phyloP scores from a whole-genome alignment of 2,329 filamentous ascomycete genomes.

The Cladophialophora psammophila region DNA sequence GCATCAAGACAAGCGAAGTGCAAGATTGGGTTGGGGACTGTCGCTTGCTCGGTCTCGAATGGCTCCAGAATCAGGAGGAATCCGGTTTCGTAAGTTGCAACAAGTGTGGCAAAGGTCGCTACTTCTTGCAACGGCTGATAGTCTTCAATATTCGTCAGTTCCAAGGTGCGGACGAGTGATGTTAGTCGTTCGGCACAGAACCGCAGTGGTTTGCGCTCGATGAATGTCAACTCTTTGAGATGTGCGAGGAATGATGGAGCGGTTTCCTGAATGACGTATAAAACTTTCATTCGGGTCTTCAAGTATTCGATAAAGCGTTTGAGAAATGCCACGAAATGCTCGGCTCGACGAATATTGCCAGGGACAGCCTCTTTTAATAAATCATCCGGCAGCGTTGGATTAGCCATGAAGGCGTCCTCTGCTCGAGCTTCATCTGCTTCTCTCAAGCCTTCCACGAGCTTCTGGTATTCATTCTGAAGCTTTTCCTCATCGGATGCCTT shows the following conservation, averaged over 20 bases:
- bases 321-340: conserved; percentile 93
- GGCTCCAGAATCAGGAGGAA: conserved; percentile 97
- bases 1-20: conserved; percentile 97
- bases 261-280: conserved; percentile 96
- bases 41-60: conserved; percentile 92
- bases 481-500: conserved; percentile 94
- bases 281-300: conserved; percentile 97
- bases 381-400: conserved; percentile 91
- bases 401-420: conserved; percentile 97
- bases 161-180: conserved; percentile 90
- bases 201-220: conserved; percentile 89
- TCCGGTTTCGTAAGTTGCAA: conserved; percentile 95
- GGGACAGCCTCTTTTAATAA: conserved; percentile 94
- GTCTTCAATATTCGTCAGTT: conserved; percentile 97
- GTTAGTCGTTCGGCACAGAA: conserved; percentile 96
- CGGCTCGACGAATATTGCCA: conserved; percentile 92
- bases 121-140: conserved; percentile 97
- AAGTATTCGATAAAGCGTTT: conserved; percentile 98
- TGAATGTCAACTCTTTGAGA: conserved; percentile 94
- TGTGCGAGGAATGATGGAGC: conserved; percentile 92
- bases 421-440: conserved; percentile 88
- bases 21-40: conserved; percentile 94
- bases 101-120: conserved; percentile 93
- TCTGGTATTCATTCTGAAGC: conserved; percentile 92
- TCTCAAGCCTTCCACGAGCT: conserved; percentile 88